Percentiles rank a stretch among this genome's conserved stretches.
Evolutionary conservation across 768 basidiomycete species (phyloP).

Genomic region (Leccinum incarnatum): DNA sequence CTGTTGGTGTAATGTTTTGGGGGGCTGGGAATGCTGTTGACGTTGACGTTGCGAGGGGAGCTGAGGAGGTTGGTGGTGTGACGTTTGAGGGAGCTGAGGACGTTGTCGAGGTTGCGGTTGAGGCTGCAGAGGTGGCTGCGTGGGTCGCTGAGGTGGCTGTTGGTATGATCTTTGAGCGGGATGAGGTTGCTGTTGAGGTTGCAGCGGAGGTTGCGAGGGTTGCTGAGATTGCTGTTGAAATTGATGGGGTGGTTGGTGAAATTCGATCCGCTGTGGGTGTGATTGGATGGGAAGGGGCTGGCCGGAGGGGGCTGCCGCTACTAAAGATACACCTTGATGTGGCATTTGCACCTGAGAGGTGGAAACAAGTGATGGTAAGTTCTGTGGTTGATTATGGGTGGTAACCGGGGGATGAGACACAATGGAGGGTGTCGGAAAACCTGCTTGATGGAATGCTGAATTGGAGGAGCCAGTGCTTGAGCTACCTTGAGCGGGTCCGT

Average conservation of each 20-base stretch:
- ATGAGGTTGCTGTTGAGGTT: background rate
- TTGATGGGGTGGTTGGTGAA: background rate
- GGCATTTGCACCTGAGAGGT: constrained; percentile 7
- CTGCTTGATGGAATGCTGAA: background rate
- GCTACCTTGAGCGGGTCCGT: background rate
- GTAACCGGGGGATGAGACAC: background rate
- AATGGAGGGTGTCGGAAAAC: background rate
- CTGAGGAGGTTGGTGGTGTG: background rate
- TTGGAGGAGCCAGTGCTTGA: background rate
- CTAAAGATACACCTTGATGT: background rate
- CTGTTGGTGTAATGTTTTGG: background rate
- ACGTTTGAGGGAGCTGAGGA: background rate
- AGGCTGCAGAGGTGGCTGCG: background rate
- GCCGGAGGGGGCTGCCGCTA: background rate
- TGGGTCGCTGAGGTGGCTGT: background rate
- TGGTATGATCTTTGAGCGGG: background rate
- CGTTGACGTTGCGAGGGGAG: background rate
- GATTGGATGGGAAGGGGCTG: background rate
- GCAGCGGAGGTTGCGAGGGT: background rate
- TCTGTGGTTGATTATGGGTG: constrained; percentile 3
- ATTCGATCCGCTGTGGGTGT: background rate
- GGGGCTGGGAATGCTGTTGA: background rate
- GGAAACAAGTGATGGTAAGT: background rate
- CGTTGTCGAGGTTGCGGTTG: background rate
- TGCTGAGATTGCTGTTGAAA: constrained; percentile 3